These are phyloP conservation scores for Rhodosporidiobolus sp. DNA, from an alignment of 768 basidiomycete species.

Conservation along the genomic window DNA sequence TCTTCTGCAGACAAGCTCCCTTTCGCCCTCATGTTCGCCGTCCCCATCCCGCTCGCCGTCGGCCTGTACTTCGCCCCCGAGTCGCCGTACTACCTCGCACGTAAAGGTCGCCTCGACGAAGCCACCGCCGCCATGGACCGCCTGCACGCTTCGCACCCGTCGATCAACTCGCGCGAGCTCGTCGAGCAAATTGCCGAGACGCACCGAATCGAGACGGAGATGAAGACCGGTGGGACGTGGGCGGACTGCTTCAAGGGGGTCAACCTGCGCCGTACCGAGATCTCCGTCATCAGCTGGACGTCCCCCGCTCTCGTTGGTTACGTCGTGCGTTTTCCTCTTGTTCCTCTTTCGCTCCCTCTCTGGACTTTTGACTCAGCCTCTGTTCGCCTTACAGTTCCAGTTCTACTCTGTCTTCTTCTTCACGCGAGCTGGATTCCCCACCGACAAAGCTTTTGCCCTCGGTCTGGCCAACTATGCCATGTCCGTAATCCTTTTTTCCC, in stretches of 20 bases:
- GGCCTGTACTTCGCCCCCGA: neutral
- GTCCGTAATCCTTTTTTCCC: too few species aligned
- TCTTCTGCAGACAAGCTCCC: neutral
- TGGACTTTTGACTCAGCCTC: neutral
- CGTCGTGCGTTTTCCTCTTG: neutral
- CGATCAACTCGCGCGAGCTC: neutral
- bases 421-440: neutral
- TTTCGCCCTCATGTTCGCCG: neutral
- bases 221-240: neutral
- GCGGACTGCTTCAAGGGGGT: neutral
- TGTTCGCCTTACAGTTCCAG: neutral
- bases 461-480: slow-evolving; percentile 1
- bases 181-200: neutral
- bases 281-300: neutral
- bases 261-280: slow-evolving; percentile 3
- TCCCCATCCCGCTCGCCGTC: neutral
- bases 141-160: neutral
- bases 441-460: neutral
- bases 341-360: neutral
- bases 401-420: neutral
- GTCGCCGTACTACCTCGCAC: neutral
- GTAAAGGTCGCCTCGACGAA: neutral
- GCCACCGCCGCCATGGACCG: neutral
- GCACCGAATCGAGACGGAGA: neutral
- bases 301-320: neutral